These are phyloP conservation scores for Tympanopsis confertula DNA, from an alignment of 2,329 filamentous ascomycete genomes.

Conservation along the genomic window DNA sequence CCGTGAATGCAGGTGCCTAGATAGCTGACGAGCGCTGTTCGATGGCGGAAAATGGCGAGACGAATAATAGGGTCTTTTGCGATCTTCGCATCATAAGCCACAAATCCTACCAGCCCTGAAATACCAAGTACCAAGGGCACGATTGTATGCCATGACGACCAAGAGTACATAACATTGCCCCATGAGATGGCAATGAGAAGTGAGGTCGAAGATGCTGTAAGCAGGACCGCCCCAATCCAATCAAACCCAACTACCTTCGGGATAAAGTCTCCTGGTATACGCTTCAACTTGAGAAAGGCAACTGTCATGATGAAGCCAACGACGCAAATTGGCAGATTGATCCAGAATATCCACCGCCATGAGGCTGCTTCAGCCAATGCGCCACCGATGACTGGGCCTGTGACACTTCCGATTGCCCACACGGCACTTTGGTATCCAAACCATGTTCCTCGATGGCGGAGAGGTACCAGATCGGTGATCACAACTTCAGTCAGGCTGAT, in stretches of 20 bases:
- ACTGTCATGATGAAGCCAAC: constrained; percentile 11
- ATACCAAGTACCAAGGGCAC: not conserved
- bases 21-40: not conserved
- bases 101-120: not conserved
- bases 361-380: not conserved
- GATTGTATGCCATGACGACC: not conserved
- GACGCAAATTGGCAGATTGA: not conserved
- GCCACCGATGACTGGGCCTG: not conserved
- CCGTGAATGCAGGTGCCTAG: not conserved
- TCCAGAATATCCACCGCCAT: not conserved
- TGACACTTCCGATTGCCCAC: not conserved
- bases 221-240: not conserved
- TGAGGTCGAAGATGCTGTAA: not conserved
- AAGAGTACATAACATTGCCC: not conserved
- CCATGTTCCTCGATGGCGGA: not conserved
- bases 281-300: constrained; percentile 36
- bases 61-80: not conserved
- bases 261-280: constrained; percentile 29
- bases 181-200: not conserved
- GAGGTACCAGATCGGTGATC: not conserved
- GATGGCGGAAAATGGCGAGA: not conserved
- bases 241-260: constrained; percentile 30
- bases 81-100: not conserved
- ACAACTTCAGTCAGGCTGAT: not conserved
- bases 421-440: not conserved